Conservation (phyloP, 192 early-diverging fungal genomes). For the Backusella psychrophila region DNA sequence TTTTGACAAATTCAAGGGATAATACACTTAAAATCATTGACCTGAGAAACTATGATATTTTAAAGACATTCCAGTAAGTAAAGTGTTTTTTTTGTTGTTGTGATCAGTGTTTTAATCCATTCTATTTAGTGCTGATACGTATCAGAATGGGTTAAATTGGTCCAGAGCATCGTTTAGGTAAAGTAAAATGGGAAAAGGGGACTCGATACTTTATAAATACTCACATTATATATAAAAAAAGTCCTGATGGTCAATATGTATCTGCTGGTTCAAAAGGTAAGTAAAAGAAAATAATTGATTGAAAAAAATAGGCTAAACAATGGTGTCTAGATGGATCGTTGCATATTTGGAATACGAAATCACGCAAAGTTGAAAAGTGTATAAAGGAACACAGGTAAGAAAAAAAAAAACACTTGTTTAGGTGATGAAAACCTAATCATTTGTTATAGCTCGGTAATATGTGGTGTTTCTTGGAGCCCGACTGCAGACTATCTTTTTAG, state of each 20-base stretch:
- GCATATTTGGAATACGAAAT: conserved; percentile 75
- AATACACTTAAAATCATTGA: conserved; percentile 89
- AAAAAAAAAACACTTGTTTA: neutral
- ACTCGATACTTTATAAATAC: neutral
- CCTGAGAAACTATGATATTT: conserved; percentile 68
- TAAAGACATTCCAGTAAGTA: conserved; percentile 60
- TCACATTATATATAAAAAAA: conserved; percentile 28
- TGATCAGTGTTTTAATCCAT: neutral
- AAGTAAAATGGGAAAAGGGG: neutral
- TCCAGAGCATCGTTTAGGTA: conserved; percentile 77
- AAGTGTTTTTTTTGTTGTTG: conserved; percentile 9
- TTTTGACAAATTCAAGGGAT: conserved; percentile 94
- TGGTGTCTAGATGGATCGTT: conserved; percentile 62
- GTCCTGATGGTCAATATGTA: conserved; percentile 84
- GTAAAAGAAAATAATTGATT: neutral
- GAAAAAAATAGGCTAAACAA: neutral
- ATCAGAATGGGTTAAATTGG: conserved; percentile 87
- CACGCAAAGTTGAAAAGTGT: conserved; percentile 63
- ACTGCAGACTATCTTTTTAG: conserved; percentile 60
- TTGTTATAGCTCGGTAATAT: conserved; percentile 47
- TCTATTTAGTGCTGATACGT: conserved; percentile 60
- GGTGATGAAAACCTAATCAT: neutral
- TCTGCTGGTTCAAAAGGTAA: conserved; percentile 71
- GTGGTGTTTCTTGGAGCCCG: conserved; percentile 69
- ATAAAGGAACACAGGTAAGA: conserved; percentile 68